Evolutionary conservation across 208 protist species (phyloP).

Genomic region (Acanthamoeba healyi): DNA sequence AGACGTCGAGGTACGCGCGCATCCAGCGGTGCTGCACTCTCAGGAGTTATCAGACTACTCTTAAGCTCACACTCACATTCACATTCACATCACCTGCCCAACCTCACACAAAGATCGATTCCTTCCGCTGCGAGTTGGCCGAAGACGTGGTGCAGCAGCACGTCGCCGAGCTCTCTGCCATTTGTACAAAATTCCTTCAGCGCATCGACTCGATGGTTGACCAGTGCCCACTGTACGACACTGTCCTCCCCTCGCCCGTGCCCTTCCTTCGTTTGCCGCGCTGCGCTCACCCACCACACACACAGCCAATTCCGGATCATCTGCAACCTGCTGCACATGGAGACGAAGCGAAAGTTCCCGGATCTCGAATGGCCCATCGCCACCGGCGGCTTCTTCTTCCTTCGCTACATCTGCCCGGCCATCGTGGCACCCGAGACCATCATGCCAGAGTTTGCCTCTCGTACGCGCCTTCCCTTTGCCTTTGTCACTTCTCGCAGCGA

Average conservation of each 20-base stretch:
- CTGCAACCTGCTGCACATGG: constrained; percentile 45
- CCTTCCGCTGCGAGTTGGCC: constrained; percentile 48
- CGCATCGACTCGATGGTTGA: constrained; percentile 49
- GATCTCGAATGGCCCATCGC: constrained; percentile 50
- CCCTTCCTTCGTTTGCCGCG: neutral
- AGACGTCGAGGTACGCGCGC: constrained; percentile 47
- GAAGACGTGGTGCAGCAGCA: constrained; percentile 22
- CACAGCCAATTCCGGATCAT: constrained; percentile 65
- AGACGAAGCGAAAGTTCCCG: constrained; percentile 55
- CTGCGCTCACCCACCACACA: neutral
- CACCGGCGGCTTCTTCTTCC: constrained; percentile 46
- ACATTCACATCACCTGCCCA: too few relatives aligned
- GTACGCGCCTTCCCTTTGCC: neutral
- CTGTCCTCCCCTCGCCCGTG: too few relatives aligned
- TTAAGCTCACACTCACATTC: too few relatives aligned
- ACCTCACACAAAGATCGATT: constrained; percentile 65
- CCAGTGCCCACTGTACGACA: constrained; percentile 57
- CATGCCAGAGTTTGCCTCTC: constrained; percentile 24
- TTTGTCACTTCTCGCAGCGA: neutral
- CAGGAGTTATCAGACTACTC: too few relatives aligned
- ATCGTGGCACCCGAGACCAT: constrained; percentile 38
- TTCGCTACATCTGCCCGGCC: constrained; percentile 28
- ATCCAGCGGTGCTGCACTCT: too few relatives aligned
- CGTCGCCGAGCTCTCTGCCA: constrained; percentile 8
- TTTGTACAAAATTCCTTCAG: constrained; percentile 52